A percentile compares a stretch with the other conserved stretches of the same genome.
phyloP scores from a whole-genome alignment of 2,329 filamentous ascomycete species.

The Ophiocordyceps unilateralis region DNA sequence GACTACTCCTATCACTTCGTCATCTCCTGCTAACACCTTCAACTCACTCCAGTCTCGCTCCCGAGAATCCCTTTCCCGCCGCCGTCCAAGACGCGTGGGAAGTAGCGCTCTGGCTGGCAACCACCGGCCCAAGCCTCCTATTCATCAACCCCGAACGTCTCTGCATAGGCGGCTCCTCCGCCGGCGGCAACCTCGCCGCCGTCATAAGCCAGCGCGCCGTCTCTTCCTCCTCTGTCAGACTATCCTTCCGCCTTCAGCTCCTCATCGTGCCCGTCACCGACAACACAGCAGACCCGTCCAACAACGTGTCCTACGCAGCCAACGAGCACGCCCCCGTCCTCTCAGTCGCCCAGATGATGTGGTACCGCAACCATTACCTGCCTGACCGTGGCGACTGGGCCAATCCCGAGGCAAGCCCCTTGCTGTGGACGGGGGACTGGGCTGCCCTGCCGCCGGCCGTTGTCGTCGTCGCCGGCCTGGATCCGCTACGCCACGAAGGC shows the following conservation, averaged over 20 bases:
- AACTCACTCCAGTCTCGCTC: conserved; percentile 19
- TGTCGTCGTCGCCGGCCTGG: conserved; percentile 35
- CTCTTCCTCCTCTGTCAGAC: conserved; percentile 12
- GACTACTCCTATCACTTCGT: too few relatives aligned
- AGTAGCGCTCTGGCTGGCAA: conserved; percentile 25
- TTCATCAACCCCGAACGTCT: conserved; percentile 21
- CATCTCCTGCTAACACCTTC: background rate
- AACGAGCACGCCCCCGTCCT: conserved; percentile 34
- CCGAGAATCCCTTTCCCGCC: conserved; percentile 32
- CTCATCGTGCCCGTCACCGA: conserved; percentile 41
- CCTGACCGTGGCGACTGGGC: conserved; percentile 25
- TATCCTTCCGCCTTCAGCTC: conserved; percentile 22
- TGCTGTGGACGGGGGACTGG: conserved; percentile 34
- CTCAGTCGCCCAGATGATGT: conserved; percentile 39
- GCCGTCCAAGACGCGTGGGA: conserved; percentile 36
- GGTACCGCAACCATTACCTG: conserved; percentile 42
- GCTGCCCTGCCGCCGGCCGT: conserved; percentile 29
- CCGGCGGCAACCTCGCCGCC: conserved; percentile 4
- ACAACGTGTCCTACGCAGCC: conserved; percentile 27
- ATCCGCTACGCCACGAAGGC: conserved; percentile 38
- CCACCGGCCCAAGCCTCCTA: background rate
- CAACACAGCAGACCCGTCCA: conserved; percentile 27
- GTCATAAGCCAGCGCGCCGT: conserved; percentile 31
- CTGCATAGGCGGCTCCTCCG: conserved; percentile 26
- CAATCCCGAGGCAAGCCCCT: conserved; percentile 34